These are phyloP conservation scores for Ceratobasidium sp. DNA, from an alignment of 1,284 basidiomycete species.

Conservation along the genomic window DNA sequence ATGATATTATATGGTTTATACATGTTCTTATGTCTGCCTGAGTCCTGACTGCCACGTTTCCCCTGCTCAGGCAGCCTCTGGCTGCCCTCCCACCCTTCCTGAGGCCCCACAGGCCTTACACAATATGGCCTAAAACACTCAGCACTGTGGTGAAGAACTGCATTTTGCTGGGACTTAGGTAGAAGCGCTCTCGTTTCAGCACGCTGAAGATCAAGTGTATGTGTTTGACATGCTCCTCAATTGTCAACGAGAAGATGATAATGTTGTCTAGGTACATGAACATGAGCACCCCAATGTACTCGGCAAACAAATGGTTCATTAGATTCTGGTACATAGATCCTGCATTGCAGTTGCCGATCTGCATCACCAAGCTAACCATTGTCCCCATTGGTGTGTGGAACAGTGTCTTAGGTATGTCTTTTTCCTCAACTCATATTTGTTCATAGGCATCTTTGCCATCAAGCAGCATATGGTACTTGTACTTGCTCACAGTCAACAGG, in stretches of 20 bases:
- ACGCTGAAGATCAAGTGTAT: constrained; percentile 36
- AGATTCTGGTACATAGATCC: constrained; percentile 57
- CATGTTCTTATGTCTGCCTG: too few species aligned
- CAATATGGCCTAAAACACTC: constrained; percentile 56
- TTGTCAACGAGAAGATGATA: constrained; percentile 50
- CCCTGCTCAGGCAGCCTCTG: too few species aligned
- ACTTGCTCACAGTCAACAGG: constrained; percentile 51
- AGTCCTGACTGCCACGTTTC: too few species aligned
- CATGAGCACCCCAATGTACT: constrained; percentile 50
- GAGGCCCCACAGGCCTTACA: too few species aligned
- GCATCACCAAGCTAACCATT: constrained; percentile 58
- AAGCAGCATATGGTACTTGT: constrained; percentile 52
- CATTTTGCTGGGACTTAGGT: background rate
- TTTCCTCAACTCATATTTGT: constrained; percentile 55
- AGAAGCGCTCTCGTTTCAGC: constrained; percentile 38
- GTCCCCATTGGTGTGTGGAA: constrained; percentile 58
- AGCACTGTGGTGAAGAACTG: constrained; percentile 49
- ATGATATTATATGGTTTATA: too few species aligned
- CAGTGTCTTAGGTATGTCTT: constrained; percentile 53
- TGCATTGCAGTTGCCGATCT: constrained; percentile 59
- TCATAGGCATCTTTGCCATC: constrained; percentile 57
- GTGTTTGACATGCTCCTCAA: constrained; percentile 41
- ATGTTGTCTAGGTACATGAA: constrained; percentile 59
- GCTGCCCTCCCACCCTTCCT: too few species aligned
- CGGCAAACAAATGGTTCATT: constrained; percentile 57